Base-by-base conservation (phyloP, 345 rosid genomes). In the Heritiera fomes region DNA sequence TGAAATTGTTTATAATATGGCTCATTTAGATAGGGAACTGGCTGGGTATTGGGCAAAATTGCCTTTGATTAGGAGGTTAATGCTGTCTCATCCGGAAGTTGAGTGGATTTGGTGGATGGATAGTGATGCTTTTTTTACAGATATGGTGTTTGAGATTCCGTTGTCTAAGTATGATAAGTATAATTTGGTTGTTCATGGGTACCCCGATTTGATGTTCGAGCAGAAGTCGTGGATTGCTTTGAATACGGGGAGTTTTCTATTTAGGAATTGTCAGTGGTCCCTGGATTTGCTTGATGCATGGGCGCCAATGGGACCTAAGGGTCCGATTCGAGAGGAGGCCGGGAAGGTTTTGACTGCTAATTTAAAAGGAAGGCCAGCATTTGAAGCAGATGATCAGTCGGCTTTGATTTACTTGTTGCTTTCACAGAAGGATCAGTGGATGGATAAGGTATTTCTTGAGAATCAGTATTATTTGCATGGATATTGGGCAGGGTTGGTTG, bases 81-180 rank as follows among this genome's bases (percentile, higher is more conserved):
- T 95, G 97, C 23, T 95, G 85, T 95, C 97, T n/a, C 98, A 93
- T 62, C 98, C 98, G 4, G 97, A 95, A 58, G 86, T 95, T 0
- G 98, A 95, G 78, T 95, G 98, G 98, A 92, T 95, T 82, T 92
- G 98, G 97, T 95, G 98, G 98, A 93, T 95, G 98, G 98, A 95
- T 46, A 95, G 98, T 87, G 98, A 95, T 84, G 98, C 98, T 6
- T 77, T 95, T 89, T 93, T 95, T 67, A 93, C 97, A 8, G 97
- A 95, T 71, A 93, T 95, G 95, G 96, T 93, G 74, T 93, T 95
- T 76, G 90, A 95, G 91, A 85, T 93, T 79, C 97, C 97, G 0
- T 60, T 91, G 49, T 63, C 81, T 34, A 92, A 87, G 85, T 95
- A 95, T 61, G 82, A 84, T 61, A 83, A 87, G 45, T 87, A 91